A percentile compares a stretch with the other conserved stretches of the same genome.
Evolutionary conservation across 2,329 filamentous ascomycete genomes (phyloP).

Genomic region (Raffaelea arxii): DNA sequence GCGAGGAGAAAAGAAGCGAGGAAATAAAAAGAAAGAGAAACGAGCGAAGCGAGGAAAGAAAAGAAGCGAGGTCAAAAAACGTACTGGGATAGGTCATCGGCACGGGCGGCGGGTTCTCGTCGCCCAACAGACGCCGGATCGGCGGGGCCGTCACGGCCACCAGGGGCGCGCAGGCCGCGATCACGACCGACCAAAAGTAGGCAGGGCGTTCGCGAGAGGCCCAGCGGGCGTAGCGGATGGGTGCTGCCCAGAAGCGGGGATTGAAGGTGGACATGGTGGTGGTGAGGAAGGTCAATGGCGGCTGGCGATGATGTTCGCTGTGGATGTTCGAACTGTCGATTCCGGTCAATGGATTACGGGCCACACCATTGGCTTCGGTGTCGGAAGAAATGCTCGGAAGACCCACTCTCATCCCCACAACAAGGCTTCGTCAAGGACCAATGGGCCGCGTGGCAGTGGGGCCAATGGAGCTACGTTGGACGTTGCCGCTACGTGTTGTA

Average conservation of each 20-base stretch:
- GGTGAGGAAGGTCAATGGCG: neutral
- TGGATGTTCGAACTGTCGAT: no score
- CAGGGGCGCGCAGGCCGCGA: constrained; percentile 66
- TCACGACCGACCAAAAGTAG: constrained; percentile 75
- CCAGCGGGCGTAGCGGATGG: constrained; percentile 81
- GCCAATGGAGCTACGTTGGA: no score
- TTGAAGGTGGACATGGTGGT: constrained; percentile 49
- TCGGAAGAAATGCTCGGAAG: no score
- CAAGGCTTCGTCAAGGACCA: no score
- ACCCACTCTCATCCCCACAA: no score
- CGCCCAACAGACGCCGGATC: constrained; percentile 62
- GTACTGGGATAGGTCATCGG: constrained; percentile 89
- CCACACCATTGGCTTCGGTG: no score
- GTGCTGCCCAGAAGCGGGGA: constrained; percentile 75
- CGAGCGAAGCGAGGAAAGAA: neutral
- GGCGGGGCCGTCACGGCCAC: constrained; percentile 63
- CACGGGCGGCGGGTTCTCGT: constrained; percentile 60
- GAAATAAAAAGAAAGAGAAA: neutral
- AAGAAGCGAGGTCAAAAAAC: constrained; percentile 23
- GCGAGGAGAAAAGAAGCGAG: neutral
- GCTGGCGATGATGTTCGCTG: no score
- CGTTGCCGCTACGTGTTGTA: no score
- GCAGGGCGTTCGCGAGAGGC: constrained; percentile 79
- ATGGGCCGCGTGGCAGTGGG: no score
- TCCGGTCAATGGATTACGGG: no score